Evolutionary conservation across 306 rosid genomes (phyloP), one percentile per base, ranked within the genome.

Genomic region (Boehmeria nivea): DNA sequence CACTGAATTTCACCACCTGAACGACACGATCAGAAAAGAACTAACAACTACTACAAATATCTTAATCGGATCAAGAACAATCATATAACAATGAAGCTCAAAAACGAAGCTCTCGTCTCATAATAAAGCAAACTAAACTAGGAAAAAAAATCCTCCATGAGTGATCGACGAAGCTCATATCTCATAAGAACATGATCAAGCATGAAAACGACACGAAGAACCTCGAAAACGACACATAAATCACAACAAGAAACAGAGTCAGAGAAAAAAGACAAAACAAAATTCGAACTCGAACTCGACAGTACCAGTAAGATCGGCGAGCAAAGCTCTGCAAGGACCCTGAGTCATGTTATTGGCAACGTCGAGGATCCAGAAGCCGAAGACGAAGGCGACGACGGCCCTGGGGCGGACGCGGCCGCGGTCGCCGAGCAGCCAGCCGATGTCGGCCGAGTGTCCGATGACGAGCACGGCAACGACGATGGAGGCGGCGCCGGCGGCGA

Each of bases 251-350:
- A 23, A 23, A n/a, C 3, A 15, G 11, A 38, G 10, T 8, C n/a
- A 38, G 38, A 38, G 38, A 6, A 31, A 31, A 31, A 10, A 6
- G 36, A 31, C 9, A 31, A 4, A 60, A 16, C 13, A 45, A 13
- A 31, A 6, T 26, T 28, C 22, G 7, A 42, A 43, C 21, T 22
- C 24, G 16, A 58, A n/a, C n/a, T n/a, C n/a, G n/a, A 42, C 38
- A 11, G 38, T 69, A 87, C 94, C 95, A 13, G 93, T 93, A 65
- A 85, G 95, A 93, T 87, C 96, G 51, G 79, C 96, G 6, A 91
- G 96, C 68, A 83, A 66, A 27, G 95, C 94, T 79, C 94, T 71
- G 56, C 95, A 87, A 59, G 95, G 94, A 54, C 95, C 89, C 61
- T 83, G 94, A 52, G 78, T 84, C 73, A 81, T 65, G 51, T 87